phyloP scores from a whole-genome alignment of 2,329 filamentous ascomycete species.

The Raffaelea ambrosiae region DNA sequence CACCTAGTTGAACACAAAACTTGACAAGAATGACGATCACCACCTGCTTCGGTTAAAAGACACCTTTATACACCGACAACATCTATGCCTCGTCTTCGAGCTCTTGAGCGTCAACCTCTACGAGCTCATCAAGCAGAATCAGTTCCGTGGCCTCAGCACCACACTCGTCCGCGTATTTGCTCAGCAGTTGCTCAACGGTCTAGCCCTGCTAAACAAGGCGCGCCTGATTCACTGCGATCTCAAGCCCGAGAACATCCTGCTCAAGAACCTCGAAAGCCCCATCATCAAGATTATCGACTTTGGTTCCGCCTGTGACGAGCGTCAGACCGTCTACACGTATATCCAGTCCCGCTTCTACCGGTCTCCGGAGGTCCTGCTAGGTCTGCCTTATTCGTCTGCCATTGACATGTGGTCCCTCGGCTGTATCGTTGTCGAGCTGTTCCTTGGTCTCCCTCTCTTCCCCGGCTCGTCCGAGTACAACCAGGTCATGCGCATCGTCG shows the following conservation, averaged over 20 bases:
- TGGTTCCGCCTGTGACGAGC: conserved; percentile 93
- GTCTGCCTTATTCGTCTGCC: conserved; percentile 91
- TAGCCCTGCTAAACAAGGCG: conserved; percentile 90
- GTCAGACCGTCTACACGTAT: conserved; percentile 98
- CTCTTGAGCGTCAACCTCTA: conserved; percentile 95
- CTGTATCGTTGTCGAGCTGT: conserved; percentile 96
- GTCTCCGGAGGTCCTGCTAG: conserved; percentile 91
- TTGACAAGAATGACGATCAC: conserved; percentile 98
- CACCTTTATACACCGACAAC: conserved; percentile 95
- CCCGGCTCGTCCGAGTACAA: conserved; percentile 98
- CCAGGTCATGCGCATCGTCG: conserved; percentile 91
- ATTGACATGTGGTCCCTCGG: conserved; percentile 99
- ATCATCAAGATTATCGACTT: conserved; percentile 99
- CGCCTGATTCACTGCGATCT: conserved; percentile 96
- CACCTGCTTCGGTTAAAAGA: conserved; percentile 91
- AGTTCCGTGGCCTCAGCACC: conserved; percentile 94
- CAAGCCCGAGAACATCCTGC: conserved; percentile 94
- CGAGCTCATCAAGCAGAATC: conserved; percentile 98
- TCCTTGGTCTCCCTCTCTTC: conserved; percentile 88
- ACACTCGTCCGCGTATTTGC: conserved; percentile 96
- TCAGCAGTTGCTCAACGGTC: conserved; percentile 87
- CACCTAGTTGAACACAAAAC: conserved; percentile 82
- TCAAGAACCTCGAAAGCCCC: conserved; percentile 96
- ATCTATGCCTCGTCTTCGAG: conserved; percentile 94
- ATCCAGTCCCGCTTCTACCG: conserved; percentile 98